phyloP scores from a whole-genome alignment of 768 basidiomycete genomes.

The Filobasidium floriforme region DNA sequence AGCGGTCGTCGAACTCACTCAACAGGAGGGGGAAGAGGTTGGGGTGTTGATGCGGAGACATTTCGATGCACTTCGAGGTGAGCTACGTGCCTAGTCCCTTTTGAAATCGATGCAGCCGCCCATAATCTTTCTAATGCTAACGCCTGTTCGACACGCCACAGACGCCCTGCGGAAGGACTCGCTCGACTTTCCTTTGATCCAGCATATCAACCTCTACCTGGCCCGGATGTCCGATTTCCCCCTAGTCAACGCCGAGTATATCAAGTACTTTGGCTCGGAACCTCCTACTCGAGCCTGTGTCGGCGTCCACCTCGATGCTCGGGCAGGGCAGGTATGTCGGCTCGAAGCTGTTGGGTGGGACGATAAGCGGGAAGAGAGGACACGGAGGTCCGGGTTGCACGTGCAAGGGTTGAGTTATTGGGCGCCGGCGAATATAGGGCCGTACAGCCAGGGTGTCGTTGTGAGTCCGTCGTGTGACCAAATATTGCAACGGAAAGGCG shows the following conservation, averaged over 20 bases:
- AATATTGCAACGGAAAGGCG: not conserved
- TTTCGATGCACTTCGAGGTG: constrained; percentile 61
- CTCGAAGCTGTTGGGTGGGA: constrained; percentile 76
- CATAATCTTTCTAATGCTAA: no score
- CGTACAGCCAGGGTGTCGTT: constrained; percentile 86
- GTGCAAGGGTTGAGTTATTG: constrained; percentile 96
- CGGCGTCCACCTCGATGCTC: constrained; percentile 55
- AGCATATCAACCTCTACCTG: constrained; percentile 74
- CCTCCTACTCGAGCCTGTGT: constrained; percentile 95
- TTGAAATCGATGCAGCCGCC: no score
- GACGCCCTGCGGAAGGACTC: constrained; percentile 53
- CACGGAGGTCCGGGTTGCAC: constrained; percentile 64
- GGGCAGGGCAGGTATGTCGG: constrained; percentile 49
- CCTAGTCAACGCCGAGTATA: constrained; percentile 68
- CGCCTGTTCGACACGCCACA: not conserved
- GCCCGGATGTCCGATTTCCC: constrained; percentile 70
- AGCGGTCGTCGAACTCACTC: constrained; percentile 55
- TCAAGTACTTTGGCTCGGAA: constrained; percentile 74
- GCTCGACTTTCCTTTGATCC: constrained; percentile 55
- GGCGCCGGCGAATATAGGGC: constrained; percentile 98
- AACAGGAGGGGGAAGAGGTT: constrained; percentile 46
- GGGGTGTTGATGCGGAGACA: constrained; percentile 67
- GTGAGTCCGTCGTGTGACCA: constrained; percentile 50
- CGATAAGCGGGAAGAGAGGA: constrained; percentile 26
- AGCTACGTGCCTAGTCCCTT: no score